phyloP scores from a whole-genome alignment of 352 stramenopile species.

The Globisporangium irregulare region DNA sequence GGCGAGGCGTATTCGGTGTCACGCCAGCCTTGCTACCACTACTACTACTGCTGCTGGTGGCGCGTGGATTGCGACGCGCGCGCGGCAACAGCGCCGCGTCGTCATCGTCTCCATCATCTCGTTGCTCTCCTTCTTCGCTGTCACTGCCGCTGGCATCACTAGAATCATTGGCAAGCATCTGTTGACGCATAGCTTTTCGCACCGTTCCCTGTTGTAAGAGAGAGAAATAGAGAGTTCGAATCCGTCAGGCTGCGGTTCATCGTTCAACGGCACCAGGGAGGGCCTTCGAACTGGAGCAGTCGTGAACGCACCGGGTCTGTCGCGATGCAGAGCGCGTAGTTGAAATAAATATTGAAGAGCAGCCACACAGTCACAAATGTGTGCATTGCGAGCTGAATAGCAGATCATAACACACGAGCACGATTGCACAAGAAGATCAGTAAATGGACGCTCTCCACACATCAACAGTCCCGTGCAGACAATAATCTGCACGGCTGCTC shows the following conservation, averaged over 20 bases:
- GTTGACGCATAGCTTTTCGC: not conserved
- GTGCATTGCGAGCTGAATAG: constrained; percentile 30
- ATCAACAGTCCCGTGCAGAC: too few species aligned
- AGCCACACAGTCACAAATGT: constrained; percentile 28
- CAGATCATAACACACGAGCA: not conserved
- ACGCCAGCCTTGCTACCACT: not conserved
- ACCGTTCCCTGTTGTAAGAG: constrained; percentile 7
- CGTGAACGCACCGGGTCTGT: constrained; percentile 44
- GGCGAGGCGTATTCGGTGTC: constrained; percentile 11
- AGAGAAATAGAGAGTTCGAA: too few species aligned
- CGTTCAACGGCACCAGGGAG: too few species aligned
- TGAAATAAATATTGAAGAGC: constrained; percentile 73
- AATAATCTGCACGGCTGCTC: not conserved
- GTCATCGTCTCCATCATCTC: not conserved
- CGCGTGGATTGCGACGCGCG: constrained; percentile 16
- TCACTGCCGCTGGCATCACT: constrained; percentile 15
- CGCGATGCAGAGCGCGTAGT: constrained; percentile 63
- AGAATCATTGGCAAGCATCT: constrained; percentile 8
- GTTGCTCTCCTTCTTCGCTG: constrained; percentile 20
- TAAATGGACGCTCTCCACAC: not conserved
- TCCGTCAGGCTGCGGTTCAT: too few species aligned
- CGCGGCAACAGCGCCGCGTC: constrained; percentile 23
- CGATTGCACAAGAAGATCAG: not conserved
- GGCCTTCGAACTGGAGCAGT: not conserved
- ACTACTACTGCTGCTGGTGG: not conserved